phyloP scores from a whole-genome alignment of 2,329 filamentous ascomycete genomes.

The Aspergillus unguis region DNA sequence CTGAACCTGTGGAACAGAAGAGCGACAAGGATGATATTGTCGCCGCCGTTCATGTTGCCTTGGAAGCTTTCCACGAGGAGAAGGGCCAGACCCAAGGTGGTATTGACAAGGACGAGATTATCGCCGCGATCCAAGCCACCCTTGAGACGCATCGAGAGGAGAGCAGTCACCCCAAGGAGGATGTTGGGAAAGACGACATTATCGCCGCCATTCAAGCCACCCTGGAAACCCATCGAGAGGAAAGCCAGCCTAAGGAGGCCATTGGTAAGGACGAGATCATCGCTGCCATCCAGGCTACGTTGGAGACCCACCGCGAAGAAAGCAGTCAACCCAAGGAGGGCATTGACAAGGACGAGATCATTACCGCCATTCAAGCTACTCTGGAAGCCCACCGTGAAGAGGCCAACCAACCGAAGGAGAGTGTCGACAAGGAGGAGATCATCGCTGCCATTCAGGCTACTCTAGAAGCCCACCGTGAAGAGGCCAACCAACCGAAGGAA shows the following conservation, averaged over 20 bases:
- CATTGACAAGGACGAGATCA: slow-evolving; percentile 1
- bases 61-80: slow-evolving; percentile 50
- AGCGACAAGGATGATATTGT: slow-evolving; percentile 38
- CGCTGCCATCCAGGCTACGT: background rate
- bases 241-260: slow-evolving; percentile 32
- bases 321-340: slow-evolving; percentile 25
- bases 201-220: background rate
- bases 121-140: slow-evolving; percentile 57
- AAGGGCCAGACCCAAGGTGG: slow-evolving; percentile 17
- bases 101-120: slow-evolving; percentile 59
- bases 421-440: slow-evolving; percentile 37
- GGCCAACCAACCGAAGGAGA: background rate
- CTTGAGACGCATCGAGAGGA: slow-evolving; percentile 4
- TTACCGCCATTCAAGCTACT: background rate
- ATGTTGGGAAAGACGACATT: slow-evolving; percentile 2
- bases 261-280: slow-evolving; percentile 3
- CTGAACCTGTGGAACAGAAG: slow-evolving; percentile 32
- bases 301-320: slow-evolving; percentile 2
- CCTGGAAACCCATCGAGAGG: slow-evolving; percentile 18
- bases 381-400: background rate
- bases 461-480: slow-evolving; percentile 46
- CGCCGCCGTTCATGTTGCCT: slow-evolving; percentile 8
- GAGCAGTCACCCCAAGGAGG: slow-evolving; percentile 25
- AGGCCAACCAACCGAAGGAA: slow-evolving; percentile 53
- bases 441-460: slow-evolving; percentile 51